Base-by-base conservation (phyloP, 177 flowering plant genomes). In the Tripterygium wilfordii region DNA sequence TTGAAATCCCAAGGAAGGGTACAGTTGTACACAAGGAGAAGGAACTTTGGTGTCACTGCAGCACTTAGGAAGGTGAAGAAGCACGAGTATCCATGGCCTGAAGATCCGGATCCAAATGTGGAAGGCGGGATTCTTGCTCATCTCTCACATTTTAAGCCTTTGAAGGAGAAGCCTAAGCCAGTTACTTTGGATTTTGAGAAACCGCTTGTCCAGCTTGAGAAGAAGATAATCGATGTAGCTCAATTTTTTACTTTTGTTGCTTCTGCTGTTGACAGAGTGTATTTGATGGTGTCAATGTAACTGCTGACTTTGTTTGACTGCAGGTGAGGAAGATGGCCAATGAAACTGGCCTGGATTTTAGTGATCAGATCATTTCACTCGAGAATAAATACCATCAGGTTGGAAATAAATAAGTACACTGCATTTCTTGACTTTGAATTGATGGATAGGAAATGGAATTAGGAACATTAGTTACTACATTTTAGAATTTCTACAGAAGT, bases 321-420 rank as follows among this genome's bases (percentile, higher is more conserved):
- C 70, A 88, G 91, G 79, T 85, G 31, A 59, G 78, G 42, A 88
- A 79, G 64, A 92, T 88, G 98, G 96, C 96, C 2, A 51, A 67
- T 53, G 96, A 92, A 56, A 92, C 97, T 47, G 97, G 95, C 25
- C 56, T 92, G 51, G 96, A 92, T 53, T 86, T 92, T 77, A 80
- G 67, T 62, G 91, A 89, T 54, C 90, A 86, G 69, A 86, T 92
- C 61, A 27, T 57, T 27, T 67, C 69, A 10, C 58, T 86, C 54
- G 95, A 92, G 71, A 78, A 65, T 44, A 92, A 89, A 62, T 86
- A 85, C 56, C 79, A 80, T 19, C 77, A 82, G 91, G 98, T 80
- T 52, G 45, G 57, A 22, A n/a, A n/a, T n/a, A n/a, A n/a, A n/a
- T n/a, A n/a, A n/a, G n/a, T n/a, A n/a, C n/a, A n/a, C n/a, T n/a